phyloP scores from a whole-genome alignment of 495 filamentous ascomycete genomes.

The Oidiodendron maius region DNA sequence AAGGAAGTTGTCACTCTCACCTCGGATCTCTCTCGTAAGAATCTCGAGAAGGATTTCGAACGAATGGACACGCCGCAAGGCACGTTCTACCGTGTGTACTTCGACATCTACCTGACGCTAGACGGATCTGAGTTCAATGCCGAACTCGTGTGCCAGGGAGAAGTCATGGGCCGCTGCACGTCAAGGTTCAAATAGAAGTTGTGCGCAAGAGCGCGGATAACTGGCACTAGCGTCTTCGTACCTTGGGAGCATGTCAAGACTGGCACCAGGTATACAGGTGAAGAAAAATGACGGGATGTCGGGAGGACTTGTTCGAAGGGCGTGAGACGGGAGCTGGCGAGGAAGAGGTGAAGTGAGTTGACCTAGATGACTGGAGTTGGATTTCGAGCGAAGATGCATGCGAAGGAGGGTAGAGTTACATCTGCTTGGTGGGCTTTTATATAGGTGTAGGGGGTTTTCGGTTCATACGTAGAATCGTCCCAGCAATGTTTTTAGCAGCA shows the following conservation, averaged over 20 bases:
- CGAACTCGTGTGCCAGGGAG: conserved; percentile 95
- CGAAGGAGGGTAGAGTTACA: not conserved
- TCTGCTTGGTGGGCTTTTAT: conserved; percentile 3
- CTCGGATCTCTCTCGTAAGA: conserved; percentile 94
- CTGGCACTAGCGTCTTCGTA: conserved; percentile 20
- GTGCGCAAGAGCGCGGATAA: conserved; percentile 2
- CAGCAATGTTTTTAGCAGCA: not conserved
- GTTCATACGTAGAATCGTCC: not conserved
- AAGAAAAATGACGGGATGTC: not conserved
- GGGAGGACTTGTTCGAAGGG: too few species aligned
- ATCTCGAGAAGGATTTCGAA: conserved; percentile 98
- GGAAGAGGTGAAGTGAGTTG: not conserved
- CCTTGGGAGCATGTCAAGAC: not conserved
- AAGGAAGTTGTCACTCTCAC: conserved; percentile 98
- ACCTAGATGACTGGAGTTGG: not conserved
- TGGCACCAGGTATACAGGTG: not conserved
- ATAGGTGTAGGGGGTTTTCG: conserved; percentile 10
- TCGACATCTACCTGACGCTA: conserved; percentile 82
- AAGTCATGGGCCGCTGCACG: conserved; percentile 96
- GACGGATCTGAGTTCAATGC: conserved; percentile 98
- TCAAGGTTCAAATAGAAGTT: conserved; percentile 63
- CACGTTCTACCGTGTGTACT: conserved; percentile 88
- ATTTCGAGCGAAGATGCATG: not conserved
- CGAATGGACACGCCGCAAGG: conserved; percentile 99
- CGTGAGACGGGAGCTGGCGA: not conserved